Evolutionary conservation across 2,329 filamentous ascomycete genomes (phyloP).

Genomic region (Tolypocladium paradoxum): DNA sequence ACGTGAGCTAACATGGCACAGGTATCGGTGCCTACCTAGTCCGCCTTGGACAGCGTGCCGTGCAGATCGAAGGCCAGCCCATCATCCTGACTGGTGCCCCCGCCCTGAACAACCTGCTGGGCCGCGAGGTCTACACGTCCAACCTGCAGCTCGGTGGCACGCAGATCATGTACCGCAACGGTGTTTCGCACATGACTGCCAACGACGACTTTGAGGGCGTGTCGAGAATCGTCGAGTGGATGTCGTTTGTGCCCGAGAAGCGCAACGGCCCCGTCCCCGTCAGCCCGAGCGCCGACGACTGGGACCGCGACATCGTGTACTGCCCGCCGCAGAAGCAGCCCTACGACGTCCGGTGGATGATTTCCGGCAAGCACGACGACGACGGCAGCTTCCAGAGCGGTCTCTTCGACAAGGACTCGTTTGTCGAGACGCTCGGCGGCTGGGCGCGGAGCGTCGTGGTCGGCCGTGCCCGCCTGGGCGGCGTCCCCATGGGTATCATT

Average conservation of each 20-base stretch:
- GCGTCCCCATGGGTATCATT: constrained; percentile 97
- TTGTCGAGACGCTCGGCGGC: constrained; percentile 90
- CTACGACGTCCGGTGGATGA: constrained; percentile 91
- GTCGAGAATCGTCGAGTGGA: constrained; percentile 94
- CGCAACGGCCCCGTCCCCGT: constrained; percentile 90
- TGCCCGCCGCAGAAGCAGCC: constrained; percentile 71
- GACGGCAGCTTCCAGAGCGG: constrained; percentile 64
- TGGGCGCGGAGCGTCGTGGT: constrained; percentile 97
- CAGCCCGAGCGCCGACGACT: constrained; percentile 70
- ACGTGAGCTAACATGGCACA: constrained; percentile 14
- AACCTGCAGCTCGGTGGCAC: constrained; percentile 98
- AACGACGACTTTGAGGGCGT: constrained; percentile 97
- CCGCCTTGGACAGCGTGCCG: constrained; percentile 93
- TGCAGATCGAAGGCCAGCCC: constrained; percentile 96
- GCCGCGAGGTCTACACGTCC: constrained; percentile 96
- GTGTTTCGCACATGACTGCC: constrained; percentile 98
- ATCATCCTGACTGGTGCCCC: constrained; percentile 97
- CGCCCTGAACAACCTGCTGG: constrained; percentile 95
- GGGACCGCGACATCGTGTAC: constrained; percentile 88
- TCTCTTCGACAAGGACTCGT: constrained; percentile 93
- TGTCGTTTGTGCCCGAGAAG: constrained; percentile 94
- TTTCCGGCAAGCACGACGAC: constrained; percentile 73
- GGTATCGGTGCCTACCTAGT: constrained; percentile 98
- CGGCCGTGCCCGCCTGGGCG: constrained; percentile 88
- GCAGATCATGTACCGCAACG: constrained; percentile 99